Evolutionary conservation across 73 alveolate species (phyloP), one percentile per base, ranked within the genome.

Genomic region (Symbiodinium pilosum): DNA sequence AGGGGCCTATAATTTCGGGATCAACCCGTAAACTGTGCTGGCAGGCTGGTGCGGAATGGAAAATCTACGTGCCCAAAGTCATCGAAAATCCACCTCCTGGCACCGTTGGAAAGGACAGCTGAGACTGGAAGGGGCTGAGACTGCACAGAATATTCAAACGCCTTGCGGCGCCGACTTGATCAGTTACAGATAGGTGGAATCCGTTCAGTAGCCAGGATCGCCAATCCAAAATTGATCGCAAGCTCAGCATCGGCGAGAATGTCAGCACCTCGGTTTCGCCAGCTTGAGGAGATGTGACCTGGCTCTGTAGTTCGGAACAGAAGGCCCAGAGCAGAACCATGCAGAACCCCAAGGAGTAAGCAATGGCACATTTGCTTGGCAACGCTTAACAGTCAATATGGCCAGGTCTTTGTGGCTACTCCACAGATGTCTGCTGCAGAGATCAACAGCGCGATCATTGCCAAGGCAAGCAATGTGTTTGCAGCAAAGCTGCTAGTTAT

Each of bases 371-470:
- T n/a, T n/a, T n/a, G n/a, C n/a, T n/a, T n/a, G n/a, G n/a, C n/a
- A n/a, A n/a, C n/a, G n/a, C n/a, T n/a, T n/a, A n/a, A n/a, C n/a
- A n/a, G n/a, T n/a, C n/a, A n/a, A n/a, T n/a, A n/a, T n/a, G n/a
- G n/a, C 43, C 86, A 91, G 97, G 64, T 91, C 42, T 91, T 91
- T 34, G 88, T 91, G 38, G 97, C 97, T 32, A 40, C 77, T 42
- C 97, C 97, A 8, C 21, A 43, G 81, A 91, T 91, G 97, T 68
- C 75, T 30, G 51, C 97, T 30, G 34, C 38, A n/a, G 56, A 41
- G 59, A 91, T 91, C 68, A 14, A 39, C 36, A 28, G 34, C 38
- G 95, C 89, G 56, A 68, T 69, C 52, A 52, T 41, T 7, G 1
- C n/a, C 32, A 91, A 91, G 97, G 97, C 77, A 36, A 24, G 44